Base-by-base conservation (phyloP, 495 filamentous ascomycete genomes). In the Penicillium pancosmium region DNA sequence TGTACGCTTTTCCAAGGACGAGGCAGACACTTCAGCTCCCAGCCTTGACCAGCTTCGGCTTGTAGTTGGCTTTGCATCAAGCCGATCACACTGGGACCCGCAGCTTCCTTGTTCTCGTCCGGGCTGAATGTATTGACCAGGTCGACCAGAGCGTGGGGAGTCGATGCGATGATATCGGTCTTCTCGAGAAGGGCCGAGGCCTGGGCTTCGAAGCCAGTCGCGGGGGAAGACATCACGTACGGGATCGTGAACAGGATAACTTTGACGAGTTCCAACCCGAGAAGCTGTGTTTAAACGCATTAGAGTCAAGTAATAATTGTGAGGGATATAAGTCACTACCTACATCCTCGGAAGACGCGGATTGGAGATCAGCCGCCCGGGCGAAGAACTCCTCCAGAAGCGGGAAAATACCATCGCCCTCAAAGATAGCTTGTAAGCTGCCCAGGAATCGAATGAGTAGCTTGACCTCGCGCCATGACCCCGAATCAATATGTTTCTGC, bases 171-270 rank as follows among this genome's bases (percentile, higher is more conserved):
- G 63, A 96, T 89, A 57, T 92, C 91, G 8, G 95, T 97, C 73
- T 93, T 96, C 44, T 92, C 88, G 62, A 99, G 84, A n/a, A 98
- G 77, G 18, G 86, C 83, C 1, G 77, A 73, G 12, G 92, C 92
- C 61, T 89, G 86, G 38, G 85, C 78, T 62, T 89, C 83, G 56
- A 86, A 86, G 21, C 82, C 83, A 40, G 81, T 76, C 6, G 80
- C 83, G 12, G 88, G 84, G 2, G 90, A 87, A 41, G 87, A 84
- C 79, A 97, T 86, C 38, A 93, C 80, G 72, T 97, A 99, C 6
- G 94, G 93, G 57, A 98, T 88, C 0, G 92, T 94, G 41, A 96
- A 84, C 40, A 97, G 83, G 55, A 97, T 95, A 62, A 97, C 91
- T 73, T 97, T 97, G 68, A 96, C 91, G 46, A 99, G 82, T 74